These are phyloP conservation scores for Sedum album DNA, from an alignment of 164 flowering plant genomes.

Conservation along the genomic window DNA sequence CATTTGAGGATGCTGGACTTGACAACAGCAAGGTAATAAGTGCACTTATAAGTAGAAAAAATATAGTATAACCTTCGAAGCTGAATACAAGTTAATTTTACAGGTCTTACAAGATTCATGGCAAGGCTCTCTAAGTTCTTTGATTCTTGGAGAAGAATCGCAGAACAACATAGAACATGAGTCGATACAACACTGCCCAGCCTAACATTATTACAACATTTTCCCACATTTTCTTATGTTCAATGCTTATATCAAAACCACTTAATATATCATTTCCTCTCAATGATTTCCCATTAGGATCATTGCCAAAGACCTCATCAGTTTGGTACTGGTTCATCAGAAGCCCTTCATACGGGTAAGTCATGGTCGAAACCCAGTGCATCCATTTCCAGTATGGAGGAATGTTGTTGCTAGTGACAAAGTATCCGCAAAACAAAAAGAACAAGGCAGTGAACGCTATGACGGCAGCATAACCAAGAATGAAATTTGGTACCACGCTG, in stretches of 20 bases:
- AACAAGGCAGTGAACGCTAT: constrained; percentile 74
- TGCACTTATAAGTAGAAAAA: neutral
- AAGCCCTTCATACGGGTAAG: constrained; percentile 66
- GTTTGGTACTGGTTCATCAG: constrained; percentile 54
- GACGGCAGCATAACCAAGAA: constrained; percentile 63
- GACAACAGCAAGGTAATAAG: constrained; percentile 55
- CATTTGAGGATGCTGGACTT: constrained; percentile 95
- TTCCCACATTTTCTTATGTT: constrained; percentile 35
- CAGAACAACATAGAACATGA: constrained; percentile 52
- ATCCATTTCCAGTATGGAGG: constrained; percentile 57
- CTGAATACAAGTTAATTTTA: neutral
- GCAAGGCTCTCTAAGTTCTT: constrained; percentile 30
- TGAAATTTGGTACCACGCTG: constrained; percentile 64
- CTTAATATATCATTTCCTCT: constrained; percentile 34
- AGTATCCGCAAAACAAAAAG: constrained; percentile 73
- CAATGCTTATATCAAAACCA: constrained; percentile 18
- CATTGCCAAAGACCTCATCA: constrained; percentile 10
- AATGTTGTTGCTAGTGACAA: constrained; percentile 42
- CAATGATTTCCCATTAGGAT: constrained; percentile 11
- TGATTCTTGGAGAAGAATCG: constrained; percentile 70
- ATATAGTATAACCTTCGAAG: neutral
- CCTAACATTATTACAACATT: constrained; percentile 43
- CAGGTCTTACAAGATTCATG: constrained; percentile 87
- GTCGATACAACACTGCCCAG: constrained; percentile 56
- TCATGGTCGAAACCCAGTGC: constrained; percentile 58